Conservation (phyloP, 208 protist species). For the Endotrypanum monterogeii region DNA sequence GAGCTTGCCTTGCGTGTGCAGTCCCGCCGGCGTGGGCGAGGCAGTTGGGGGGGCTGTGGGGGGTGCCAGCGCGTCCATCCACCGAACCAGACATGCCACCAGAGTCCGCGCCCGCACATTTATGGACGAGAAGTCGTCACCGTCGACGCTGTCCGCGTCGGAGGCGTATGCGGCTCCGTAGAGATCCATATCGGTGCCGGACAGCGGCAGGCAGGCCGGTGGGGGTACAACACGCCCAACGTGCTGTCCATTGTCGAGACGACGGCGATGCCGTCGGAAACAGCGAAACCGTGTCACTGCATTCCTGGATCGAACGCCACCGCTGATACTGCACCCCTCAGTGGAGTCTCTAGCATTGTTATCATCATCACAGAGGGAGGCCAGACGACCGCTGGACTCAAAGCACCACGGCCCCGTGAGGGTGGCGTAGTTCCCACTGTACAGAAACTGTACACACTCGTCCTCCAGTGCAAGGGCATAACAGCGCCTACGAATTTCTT, state of each 20-base stretch:
- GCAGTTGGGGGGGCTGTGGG: background rate
- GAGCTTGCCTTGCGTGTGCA: slow-evolving; percentile 3
- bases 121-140: slow-evolving; percentile 38
- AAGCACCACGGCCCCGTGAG: slow-evolving; percentile 35
- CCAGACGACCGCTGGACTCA: slow-evolving; percentile 9
- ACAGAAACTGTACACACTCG: slow-evolving; percentile 27
- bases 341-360: background rate
- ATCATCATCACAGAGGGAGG: slow-evolving; percentile 8
- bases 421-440: slow-evolving; percentile 18
- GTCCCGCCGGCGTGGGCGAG: background rate
- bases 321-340: background rate
- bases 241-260: slow-evolving; percentile 11
- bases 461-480: slow-evolving; percentile 21
- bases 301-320: background rate
- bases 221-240: slow-evolving; percentile 16
- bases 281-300: slow-evolving; percentile 8
- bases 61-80: slow-evolving; percentile 36
- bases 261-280: slow-evolving; percentile 28
- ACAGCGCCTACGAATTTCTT: slow-evolving; percentile 22
- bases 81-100: slow-evolving; percentile 30
- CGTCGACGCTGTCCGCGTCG: slow-evolving; percentile 12
- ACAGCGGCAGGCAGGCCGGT: slow-evolving; percentile 13
- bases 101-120: slow-evolving; percentile 49
- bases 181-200: slow-evolving; percentile 25
- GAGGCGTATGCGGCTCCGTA: slow-evolving; percentile 56